Percentiles rank a stretch among this genome's conserved stretches.
phyloP scores from a whole-genome alignment of 805 yeast genomes.

The Cyberlindnera xylosilytica region DNA sequence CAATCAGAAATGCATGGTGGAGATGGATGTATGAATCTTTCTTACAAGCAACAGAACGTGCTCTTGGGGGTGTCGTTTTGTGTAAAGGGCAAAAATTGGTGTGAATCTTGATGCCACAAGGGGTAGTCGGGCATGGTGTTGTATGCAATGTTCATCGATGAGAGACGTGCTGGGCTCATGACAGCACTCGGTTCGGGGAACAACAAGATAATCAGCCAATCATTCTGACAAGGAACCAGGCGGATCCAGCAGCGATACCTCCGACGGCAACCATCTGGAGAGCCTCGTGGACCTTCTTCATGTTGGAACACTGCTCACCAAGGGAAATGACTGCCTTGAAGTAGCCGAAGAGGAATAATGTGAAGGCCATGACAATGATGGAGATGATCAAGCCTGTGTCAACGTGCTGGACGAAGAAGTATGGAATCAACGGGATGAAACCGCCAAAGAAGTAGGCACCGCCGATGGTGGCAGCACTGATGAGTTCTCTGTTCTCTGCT shows the following conservation, averaged over 20 bases:
- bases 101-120: not conserved
- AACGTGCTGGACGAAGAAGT: constrained; percentile 78
- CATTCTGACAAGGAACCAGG: constrained; percentile 85
- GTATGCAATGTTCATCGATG: constrained; percentile 1
- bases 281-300: constrained; percentile 71
- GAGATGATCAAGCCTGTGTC: constrained; percentile 73
- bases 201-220: constrained; percentile 44
- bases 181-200: not conserved
- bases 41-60: no score
- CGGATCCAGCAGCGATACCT: constrained; percentile 96
- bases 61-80: not conserved
- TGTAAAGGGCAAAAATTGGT: not conserved
- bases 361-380: constrained; percentile 76
- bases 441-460: constrained; percentile 89
- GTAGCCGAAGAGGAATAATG: constrained; percentile 85
- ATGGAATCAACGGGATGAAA: constrained; percentile 85
- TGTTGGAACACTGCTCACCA: constrained; percentile 67
- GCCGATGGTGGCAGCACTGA: constrained; percentile 89
- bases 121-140: not conserved
- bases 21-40: no score
- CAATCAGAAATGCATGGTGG: not conserved
- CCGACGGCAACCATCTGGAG: constrained; percentile 92
- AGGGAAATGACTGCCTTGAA: constrained; percentile 81
- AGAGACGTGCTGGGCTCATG: not conserved
- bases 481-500: constrained; percentile 83